Percentiles rank a stretch among this genome's conserved stretches.
These are phyloP conservation scores for Stentor roeselii DNA, from an alignment of 73 alveolate species.

Conservation along the genomic window DNA sequence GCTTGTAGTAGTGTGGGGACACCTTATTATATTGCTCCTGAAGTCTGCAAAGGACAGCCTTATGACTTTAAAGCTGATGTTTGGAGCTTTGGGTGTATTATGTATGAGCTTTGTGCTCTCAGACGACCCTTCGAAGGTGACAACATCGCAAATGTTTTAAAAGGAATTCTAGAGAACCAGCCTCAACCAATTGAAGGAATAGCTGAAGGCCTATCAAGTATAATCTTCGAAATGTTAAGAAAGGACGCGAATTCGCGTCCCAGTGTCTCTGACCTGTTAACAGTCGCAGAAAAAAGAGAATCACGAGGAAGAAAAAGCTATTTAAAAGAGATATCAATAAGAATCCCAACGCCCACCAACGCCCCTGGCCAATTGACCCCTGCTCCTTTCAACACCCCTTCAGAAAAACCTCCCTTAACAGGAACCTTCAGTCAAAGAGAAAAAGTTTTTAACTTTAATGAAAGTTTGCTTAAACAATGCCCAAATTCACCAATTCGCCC, in stretches of 20 bases:
- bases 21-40: slow-evolving; percentile 19
- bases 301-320: too few relatives aligned
- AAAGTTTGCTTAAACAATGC: too few relatives aligned
- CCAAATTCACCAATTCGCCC: too few relatives aligned
- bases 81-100: slow-evolving; percentile 5
- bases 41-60: background rate
- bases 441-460: too few relatives aligned
- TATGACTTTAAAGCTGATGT: slow-evolving; percentile 19
- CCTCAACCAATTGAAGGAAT: background rate
- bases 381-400: too few relatives aligned
- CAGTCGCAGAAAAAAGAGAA: background rate
- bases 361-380: too few relatives aligned
- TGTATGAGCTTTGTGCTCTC: slow-evolving; percentile 6
- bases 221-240: background rate
- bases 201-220: background rate
- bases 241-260: background rate
- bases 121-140: background rate
- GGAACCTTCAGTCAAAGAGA: too few relatives aligned
- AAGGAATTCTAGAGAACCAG: background rate
- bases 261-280: background rate
- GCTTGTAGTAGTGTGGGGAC: background rate
- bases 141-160: background rate
- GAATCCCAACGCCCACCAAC: too few relatives aligned
- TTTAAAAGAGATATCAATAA: too few relatives aligned
- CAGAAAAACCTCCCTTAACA: background rate